These are phyloP conservation scores for Capsicum pubescens DNA, from an alignment of 257 asterid species.

Conservation along the genomic window DNA sequence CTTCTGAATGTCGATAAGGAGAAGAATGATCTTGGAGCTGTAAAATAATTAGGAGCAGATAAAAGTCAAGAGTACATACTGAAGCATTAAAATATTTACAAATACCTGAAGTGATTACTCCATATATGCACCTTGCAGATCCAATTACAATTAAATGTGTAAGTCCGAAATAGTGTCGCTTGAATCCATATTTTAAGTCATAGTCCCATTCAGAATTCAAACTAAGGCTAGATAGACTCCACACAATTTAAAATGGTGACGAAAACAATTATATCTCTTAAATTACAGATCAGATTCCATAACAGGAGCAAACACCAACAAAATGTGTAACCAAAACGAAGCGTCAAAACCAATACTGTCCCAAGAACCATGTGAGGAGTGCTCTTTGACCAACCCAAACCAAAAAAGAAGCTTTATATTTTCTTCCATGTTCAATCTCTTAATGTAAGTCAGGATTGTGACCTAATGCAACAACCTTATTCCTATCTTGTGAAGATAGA, in stretches of 20 bases:
- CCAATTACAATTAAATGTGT: not conserved
- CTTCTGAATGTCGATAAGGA: slow-evolving; percentile 86
- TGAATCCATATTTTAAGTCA: not conserved
- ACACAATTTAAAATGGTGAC: not conserved
- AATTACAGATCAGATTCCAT: not conserved
- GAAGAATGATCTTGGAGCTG: slow-evolving; percentile 95
- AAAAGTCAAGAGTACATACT: slow-evolving; percentile 1
- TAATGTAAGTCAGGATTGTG: not conserved
- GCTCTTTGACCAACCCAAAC: slow-evolving; percentile 13
- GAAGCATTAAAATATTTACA: not conserved
- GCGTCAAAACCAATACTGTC: not conserved
- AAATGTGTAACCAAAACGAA: not conserved
- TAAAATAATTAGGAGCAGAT: slow-evolving; percentile 32
- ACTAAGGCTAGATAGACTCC: not conserved
- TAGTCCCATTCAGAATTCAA: not conserved
- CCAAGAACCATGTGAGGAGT: not conserved
- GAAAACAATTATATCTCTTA: not conserved
- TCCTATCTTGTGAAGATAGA: too few species aligned
- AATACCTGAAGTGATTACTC: not conserved
- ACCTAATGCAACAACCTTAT: not conserved
- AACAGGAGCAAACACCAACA: slow-evolving; percentile 2
- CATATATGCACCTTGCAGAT: not conserved
- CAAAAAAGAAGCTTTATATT: not conserved
- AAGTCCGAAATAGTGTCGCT: not conserved
- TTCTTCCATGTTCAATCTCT: not conserved